phyloP scores from a whole-genome alignment of 192 early-diverging fungal genomes.

The Rhizophagus prolifer region DNA sequence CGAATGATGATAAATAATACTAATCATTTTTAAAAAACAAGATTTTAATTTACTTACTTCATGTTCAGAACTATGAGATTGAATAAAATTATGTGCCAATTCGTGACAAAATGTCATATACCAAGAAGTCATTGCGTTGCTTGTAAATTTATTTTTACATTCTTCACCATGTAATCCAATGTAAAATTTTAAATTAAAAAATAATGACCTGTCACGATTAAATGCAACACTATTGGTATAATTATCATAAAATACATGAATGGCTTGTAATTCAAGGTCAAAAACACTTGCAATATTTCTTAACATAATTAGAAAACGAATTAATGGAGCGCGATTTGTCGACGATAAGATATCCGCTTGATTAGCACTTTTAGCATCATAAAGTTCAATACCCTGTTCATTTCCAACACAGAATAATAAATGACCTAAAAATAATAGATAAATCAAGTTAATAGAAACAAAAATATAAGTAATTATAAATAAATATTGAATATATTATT shows the following conservation, averaged over 20 bases:
- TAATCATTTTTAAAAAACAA: too few relatives aligned
- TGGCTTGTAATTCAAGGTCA: conserved; percentile 46
- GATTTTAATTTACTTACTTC: conserved; percentile 43
- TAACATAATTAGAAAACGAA: conserved; percentile 44
- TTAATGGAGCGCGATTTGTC: conserved; percentile 26
- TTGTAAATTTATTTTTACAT: conserved; percentile 17
- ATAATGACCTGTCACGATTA: conserved; percentile 70
- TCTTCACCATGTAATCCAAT: conserved; percentile 59
- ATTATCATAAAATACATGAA: conserved; percentile 80
- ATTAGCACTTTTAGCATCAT: conserved; percentile 38
- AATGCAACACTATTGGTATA: conserved; percentile 75
- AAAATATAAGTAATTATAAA: not conserved
- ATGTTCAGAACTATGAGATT: conserved; percentile 67
- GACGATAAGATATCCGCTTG: conserved; percentile 39
- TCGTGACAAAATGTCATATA: conserved; percentile 84
- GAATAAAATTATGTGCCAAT: conserved; percentile 74
- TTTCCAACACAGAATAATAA: conserved; percentile 46
- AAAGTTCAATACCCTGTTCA: conserved; percentile 37
- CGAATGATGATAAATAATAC: too few relatives aligned
- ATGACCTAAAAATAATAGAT: conserved; percentile 28
- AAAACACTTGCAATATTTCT: conserved; percentile 61
- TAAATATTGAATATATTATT: conserved; percentile 30
- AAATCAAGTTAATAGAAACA: not conserved
- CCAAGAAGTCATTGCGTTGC: conserved; percentile 68
- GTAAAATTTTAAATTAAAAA: conserved; percentile 84